A percentile compares a stretch with the other conserved stretches of the same genome.
Conservation (phyloP, 805 yeast genomes). For the Lipomyces chichibuensis region DNA sequence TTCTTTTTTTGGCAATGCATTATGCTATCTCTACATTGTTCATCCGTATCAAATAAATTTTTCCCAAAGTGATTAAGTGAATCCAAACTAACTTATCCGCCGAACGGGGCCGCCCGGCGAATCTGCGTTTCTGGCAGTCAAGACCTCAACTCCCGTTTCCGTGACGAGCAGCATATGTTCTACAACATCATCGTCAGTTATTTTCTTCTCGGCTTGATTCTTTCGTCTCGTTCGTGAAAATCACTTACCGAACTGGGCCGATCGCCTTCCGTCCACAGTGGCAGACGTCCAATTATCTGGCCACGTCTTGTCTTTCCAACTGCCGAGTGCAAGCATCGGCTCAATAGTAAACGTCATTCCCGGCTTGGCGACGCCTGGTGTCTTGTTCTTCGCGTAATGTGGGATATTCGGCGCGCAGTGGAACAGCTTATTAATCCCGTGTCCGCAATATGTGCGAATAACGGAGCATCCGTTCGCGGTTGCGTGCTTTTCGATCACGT, state of each 20-base stretch:
- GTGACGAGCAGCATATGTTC: constrained; percentile 90
- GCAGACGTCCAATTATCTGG: constrained; percentile 97
- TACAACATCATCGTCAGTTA: constrained; percentile 1
- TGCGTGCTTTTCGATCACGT: constrained; percentile 85
- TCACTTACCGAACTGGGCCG: constrained; percentile 77
- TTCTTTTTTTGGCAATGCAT: background rate
- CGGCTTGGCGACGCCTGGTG: constrained; percentile 90
- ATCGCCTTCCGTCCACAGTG: constrained; percentile 84
- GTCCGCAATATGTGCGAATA: constrained; percentile 90
- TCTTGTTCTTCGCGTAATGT: constrained; percentile 91
- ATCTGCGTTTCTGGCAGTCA: constrained; percentile 75
- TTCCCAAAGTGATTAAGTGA: background rate
- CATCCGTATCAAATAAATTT: background rate
- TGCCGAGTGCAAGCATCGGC: constrained; percentile 92
- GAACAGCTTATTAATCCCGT: constrained; percentile 84
- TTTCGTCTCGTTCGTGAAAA: too few species aligned
- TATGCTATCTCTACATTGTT: background rate
- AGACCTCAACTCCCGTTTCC: constrained; percentile 87
- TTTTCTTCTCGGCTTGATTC: background rate
- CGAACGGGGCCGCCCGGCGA: constrained; percentile 86
- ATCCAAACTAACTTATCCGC: constrained; percentile 4
- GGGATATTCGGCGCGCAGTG: constrained; percentile 93
- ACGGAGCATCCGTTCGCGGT: constrained; percentile 76
- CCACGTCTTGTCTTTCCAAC: constrained; percentile 81
- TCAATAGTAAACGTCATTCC: constrained; percentile 97